Base-by-base conservation (phyloP, 257 asterid genomes). In the Solanum habrochaites region DNA sequence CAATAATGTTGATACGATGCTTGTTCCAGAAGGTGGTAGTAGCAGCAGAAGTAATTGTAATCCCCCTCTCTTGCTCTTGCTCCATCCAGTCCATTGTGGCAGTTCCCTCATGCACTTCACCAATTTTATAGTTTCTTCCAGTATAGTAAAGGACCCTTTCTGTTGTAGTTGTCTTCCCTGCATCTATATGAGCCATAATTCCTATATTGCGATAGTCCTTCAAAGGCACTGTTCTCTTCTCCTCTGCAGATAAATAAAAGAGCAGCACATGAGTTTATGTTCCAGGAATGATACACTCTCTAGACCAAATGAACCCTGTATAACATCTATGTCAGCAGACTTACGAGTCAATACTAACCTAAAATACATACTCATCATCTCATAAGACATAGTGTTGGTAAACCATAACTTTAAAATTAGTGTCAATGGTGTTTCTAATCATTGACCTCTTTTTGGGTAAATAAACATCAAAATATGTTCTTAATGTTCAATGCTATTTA, bases 71-170 rank as follows among this genome's bases (percentile, higher is more conserved):
- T 85, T 97, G 99, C 88, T 97, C 99, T 88, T 95, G 99, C 92
- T 97, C 99, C 99, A 97, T 97, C 99, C 99, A 97, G 90, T 97
- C 99, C 98, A 97, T 97, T 2, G 99, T 95, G 84, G 99, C 98
- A 37, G 99, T 97, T 71, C 99, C 98, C 87, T 95, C 99, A 20
- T 97, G 99, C 64, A 97, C 99, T 89, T 97, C 99, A 23, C 99
- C 99, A 11, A 97, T 95, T 91, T 97, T 97, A 93, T 97, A 97
- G 93, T 93, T 97, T 90, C 94, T 89, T 23, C 99, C 99, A 3
- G 99, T 97, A 85, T 97, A 95, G 91, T 91, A 97, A 25, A 97
- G 94, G 87, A 97, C 88, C 32, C 98, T 90, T 89, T 97, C 98
- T 0, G 99, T 97, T 2, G 98, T 95, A 5, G 99, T 95, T 25